Conservation (phyloP, 495 filamentous ascomycete genomes). For the Tuber aestivum region DNA sequence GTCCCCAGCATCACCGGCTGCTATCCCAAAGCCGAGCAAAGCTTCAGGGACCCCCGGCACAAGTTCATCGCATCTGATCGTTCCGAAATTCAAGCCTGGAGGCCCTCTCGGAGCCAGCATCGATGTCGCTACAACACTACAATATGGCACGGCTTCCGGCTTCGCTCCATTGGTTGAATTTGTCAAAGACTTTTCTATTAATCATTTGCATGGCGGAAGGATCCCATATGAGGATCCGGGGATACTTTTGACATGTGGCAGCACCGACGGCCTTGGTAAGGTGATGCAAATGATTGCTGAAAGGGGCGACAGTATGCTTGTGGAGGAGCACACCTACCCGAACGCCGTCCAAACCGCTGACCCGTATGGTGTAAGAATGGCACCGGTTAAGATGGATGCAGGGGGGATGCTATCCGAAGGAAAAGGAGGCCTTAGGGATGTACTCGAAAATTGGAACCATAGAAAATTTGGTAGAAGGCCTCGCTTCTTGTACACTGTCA, state of each 20-base stretch:
- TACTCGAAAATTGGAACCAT: slow-evolving; percentile 74
- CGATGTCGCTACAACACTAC: slow-evolving; percentile 73
- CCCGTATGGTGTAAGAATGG: slow-evolving; percentile 66
- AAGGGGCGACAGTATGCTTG: slow-evolving; percentile 60
- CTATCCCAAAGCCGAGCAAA: not conserved
- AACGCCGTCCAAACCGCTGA: slow-evolving; percentile 60
- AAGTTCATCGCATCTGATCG: slow-evolving; percentile 52
- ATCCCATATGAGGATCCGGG: slow-evolving; percentile 72
- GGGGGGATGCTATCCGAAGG: slow-evolving; percentile 67
- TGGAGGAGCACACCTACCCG: slow-evolving; percentile 73
- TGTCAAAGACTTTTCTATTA: slow-evolving; percentile 66
- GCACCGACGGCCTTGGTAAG: slow-evolving; percentile 80
- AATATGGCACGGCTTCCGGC: slow-evolving; percentile 75
- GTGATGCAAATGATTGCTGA: slow-evolving; percentile 61
- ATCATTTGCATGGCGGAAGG: slow-evolving; percentile 67
- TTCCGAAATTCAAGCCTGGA: slow-evolving; percentile 59
- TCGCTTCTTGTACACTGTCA: slow-evolving; percentile 83
- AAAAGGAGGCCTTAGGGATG: slow-evolving; percentile 65
- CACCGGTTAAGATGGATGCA: slow-evolving; percentile 66
- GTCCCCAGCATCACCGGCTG: slow-evolving; percentile 29
- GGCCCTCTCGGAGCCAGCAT: slow-evolving; percentile 56
- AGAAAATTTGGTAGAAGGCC: slow-evolving; percentile 62
- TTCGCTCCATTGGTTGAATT: slow-evolving; percentile 70
- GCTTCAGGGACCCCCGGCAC: not conserved
- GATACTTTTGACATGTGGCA: slow-evolving; percentile 67